A percentile compares a stretch with the other conserved stretches of the same genome.
These are phyloP conservation scores for Ramularia collo-cygni DNA, from an alignment of 2,329 filamentous ascomycete genomes.

Conservation along the genomic window DNA sequence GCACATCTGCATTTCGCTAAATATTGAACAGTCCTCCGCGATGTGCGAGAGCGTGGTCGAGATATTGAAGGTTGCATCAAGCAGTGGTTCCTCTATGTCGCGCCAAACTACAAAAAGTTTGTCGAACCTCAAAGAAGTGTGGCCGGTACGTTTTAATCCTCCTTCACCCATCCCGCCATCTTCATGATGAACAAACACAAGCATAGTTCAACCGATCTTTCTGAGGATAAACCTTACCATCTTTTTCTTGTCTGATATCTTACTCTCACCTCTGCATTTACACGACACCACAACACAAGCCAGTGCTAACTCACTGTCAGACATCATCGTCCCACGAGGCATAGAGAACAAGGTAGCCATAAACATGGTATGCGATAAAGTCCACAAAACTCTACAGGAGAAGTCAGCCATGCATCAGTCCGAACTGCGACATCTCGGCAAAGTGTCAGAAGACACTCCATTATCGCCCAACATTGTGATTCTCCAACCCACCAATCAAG, in stretches of 20 bases:
- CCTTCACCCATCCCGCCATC: conserved; percentile 1
- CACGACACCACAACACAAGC: neutral
- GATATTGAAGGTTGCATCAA: conserved; percentile 96
- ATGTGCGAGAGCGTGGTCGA: conserved; percentile 80
- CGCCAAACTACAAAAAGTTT: conserved; percentile 91
- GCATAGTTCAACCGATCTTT: conserved; percentile 37
- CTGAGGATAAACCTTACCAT: conserved; percentile 33
- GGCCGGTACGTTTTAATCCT: conserved; percentile 51
- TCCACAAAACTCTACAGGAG: conserved; percentile 75
- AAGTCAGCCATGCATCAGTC: conserved; percentile 80
- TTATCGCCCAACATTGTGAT: conserved; percentile 69
- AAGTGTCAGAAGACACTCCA: conserved; percentile 58
- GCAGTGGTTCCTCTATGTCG: conserved; percentile 95
- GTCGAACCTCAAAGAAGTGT: conserved; percentile 88
- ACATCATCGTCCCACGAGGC: conserved; percentile 90
- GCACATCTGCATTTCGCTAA: conserved; percentile 36
- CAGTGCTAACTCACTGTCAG: conserved; percentile 35
- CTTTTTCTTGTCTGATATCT: conserved; percentile 32
- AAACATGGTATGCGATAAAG: conserved; percentile 85
- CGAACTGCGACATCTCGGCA: conserved; percentile 68
- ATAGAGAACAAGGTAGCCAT: conserved; percentile 94
- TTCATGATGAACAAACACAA: conserved; percentile 32
- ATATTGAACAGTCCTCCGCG: conserved; percentile 61
- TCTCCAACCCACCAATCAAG: conserved; percentile 69
- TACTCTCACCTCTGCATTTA: conserved; percentile 1